A percentile compares a stretch with the other conserved stretches of the same genome.
Conservation (phyloP, 352 stramenopile genomes). For the Phytophthora hybrid region DNA sequence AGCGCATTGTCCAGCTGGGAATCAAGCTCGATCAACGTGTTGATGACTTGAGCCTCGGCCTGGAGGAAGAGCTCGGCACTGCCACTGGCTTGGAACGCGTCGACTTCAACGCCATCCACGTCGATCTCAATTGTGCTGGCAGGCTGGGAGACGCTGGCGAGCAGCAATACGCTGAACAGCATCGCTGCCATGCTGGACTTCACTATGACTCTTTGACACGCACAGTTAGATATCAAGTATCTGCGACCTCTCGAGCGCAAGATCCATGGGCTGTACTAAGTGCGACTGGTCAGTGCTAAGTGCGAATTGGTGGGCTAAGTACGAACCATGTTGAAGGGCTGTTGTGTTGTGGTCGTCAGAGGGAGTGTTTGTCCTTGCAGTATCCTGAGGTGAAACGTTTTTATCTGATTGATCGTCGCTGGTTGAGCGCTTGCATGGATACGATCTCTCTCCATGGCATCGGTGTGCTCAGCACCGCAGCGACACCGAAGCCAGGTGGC, state of each 20-base stretch:
- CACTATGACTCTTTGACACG: neutral
- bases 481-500: neutral
- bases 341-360: neutral
- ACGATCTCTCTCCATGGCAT: neutral
- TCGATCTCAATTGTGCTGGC: conserved; percentile 13
- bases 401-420: neutral
- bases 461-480: neutral
- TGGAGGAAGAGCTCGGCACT: conserved; percentile 26
- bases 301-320: neutral
- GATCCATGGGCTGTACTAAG: neutral
- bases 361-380: neutral
- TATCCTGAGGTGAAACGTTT: neutral
- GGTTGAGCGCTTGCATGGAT: neutral
- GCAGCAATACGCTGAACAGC: conserved; percentile 7
- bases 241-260: conserved; percentile 7
- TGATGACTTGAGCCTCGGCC: conserved; percentile 27
- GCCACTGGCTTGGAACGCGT: neutral
- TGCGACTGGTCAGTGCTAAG: neutral
- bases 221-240: neutral
- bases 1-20: conserved; percentile 13
- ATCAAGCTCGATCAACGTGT: conserved; percentile 28
- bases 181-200: conserved; percentile 5
- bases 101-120: conserved; percentile 11
- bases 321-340: neutral
- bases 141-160: neutral